These are phyloP conservation scores for Cladosporium colombiae DNA, from an alignment of 2,329 filamentous ascomycete genomes.

Conservation along the genomic window DNA sequence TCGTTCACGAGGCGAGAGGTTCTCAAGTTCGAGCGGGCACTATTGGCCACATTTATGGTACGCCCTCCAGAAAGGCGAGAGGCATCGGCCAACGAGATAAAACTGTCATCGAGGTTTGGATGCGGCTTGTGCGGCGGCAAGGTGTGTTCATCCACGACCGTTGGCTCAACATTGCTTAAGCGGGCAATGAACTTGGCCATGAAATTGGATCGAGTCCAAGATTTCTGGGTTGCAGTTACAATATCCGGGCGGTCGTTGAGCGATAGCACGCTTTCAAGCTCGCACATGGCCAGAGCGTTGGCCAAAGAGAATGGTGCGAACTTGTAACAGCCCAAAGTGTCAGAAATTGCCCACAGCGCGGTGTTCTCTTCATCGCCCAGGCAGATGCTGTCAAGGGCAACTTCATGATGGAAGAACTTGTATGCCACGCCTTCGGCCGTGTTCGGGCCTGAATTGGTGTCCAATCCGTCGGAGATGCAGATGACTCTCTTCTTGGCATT, in stretches of 20 bases:
- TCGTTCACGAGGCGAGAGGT: conserved; percentile 36
- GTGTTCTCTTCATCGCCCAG: conserved; percentile 35
- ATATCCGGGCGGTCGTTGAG: conserved; percentile 37
- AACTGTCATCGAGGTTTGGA: conserved; percentile 35
- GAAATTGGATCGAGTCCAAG: neutral
- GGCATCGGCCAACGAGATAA: conserved; percentile 30
- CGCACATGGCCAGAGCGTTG: conserved; percentile 40
- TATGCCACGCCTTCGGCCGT: conserved; percentile 29
- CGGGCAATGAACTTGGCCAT: neutral
- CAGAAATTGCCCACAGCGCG: conserved; percentile 35
- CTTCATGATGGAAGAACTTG: conserved; percentile 28
- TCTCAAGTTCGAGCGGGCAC: conserved; percentile 30
- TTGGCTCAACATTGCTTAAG: conserved; percentile 17
- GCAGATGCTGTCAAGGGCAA: conserved; percentile 41
- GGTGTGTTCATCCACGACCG: conserved; percentile 33
- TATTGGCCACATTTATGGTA: conserved; percentile 3
- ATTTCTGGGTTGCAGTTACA: conserved; percentile 18
- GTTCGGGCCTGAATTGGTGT: conserved; percentile 36
- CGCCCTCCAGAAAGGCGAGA: neutral
- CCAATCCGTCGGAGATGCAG: conserved; percentile 40
- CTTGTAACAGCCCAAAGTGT: conserved; percentile 39
- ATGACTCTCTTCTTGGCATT: conserved; percentile 41
- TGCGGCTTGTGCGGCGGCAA: conserved; percentile 39
- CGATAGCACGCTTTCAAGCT: conserved; percentile 42
- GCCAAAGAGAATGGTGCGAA: conserved; percentile 40